Conservation (phyloP, 306 rosid genomes). For the Mimosa bimucronata region DNA sequence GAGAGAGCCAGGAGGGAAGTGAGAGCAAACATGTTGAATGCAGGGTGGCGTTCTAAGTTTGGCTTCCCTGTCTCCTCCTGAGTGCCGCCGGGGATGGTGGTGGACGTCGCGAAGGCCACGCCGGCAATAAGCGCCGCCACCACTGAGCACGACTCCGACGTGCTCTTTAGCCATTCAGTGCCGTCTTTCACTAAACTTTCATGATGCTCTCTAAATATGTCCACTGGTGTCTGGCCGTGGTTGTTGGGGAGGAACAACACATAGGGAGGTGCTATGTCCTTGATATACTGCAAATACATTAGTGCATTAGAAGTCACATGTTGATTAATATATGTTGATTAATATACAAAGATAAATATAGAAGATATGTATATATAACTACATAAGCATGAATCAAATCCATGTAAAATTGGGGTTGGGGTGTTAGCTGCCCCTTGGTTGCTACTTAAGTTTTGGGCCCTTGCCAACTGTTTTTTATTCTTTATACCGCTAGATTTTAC, state of each 20-base stretch:
- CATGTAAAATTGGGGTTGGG: no score
- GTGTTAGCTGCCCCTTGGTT: no score
- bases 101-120: conserved; percentile 45
- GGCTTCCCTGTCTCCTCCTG: conserved; percentile 27
- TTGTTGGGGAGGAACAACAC: conserved; percentile 25
- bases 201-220: conserved; percentile 39
- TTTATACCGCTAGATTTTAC: no score
- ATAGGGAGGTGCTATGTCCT: conserved; percentile 32
- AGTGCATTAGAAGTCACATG: no score
- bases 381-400: no score
- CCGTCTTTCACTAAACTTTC: neutral
- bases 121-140: conserved; percentile 46
- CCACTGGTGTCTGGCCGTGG: neutral
- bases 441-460: no score
- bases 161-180: conserved; percentile 36
- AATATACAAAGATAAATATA: no score
- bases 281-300: conserved; percentile 33
- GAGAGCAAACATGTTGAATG: conserved; percentile 46
- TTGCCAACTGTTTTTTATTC: no score
- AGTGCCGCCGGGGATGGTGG: conserved; percentile 48
- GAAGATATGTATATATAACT: no score
- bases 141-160: conserved; percentile 49
- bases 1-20: conserved; percentile 52
- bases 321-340: no score
- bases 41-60: conserved; percentile 27